Percentiles rank a stretch among this genome's conserved stretches.
These are phyloP conservation scores for Ophiocordyceps camponoti-saundersi DNA, from an alignment of 2,329 filamentous ascomycete genomes.

Conservation along the genomic window DNA sequence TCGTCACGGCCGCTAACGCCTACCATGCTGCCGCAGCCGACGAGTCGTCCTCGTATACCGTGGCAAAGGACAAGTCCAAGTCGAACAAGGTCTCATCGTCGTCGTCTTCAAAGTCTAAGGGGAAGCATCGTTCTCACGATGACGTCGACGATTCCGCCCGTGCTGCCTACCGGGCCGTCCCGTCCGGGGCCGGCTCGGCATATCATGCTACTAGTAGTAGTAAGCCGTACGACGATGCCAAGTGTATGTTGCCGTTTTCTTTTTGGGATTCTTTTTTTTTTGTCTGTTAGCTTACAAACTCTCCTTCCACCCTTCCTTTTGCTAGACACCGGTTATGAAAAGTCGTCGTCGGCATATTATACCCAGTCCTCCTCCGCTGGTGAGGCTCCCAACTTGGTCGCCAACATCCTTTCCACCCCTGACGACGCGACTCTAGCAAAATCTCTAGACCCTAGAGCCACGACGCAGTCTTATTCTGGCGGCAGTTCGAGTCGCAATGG, in stretches of 20 bases:
- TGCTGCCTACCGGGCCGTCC: background rate
- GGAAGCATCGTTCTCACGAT: slow-evolving; percentile 3
- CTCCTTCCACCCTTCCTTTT: background rate
- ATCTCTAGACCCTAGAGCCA: background rate
- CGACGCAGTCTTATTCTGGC: background rate
- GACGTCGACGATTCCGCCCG: background rate
- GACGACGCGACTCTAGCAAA: no score
- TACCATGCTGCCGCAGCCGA: background rate
- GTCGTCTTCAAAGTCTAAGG: slow-evolving; percentile 2
- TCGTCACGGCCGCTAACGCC: background rate
- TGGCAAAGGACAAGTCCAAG: slow-evolving; percentile 2
- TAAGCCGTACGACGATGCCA: background rate
- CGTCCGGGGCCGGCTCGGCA: background rate
- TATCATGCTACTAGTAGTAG: background rate
- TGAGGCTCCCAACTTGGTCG: background rate
- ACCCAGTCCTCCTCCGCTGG: slow-evolving; percentile 1
- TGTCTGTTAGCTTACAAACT: background rate
- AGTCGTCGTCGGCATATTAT: slow-evolving; percentile 1
- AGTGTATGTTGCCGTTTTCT: background rate
- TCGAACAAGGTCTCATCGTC: slow-evolving; percentile 1
- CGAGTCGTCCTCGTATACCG: slow-evolving; percentile 1
- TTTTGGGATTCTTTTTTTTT: background rate
- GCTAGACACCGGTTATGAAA: slow-evolving; percentile 1
- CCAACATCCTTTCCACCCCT: background rate
- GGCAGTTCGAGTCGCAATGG: background rate